Evolutionary conservation across 257 asterid species (phyloP), one percentile per base, ranked within the genome.

Genomic region (Avicennia marina): DNA sequence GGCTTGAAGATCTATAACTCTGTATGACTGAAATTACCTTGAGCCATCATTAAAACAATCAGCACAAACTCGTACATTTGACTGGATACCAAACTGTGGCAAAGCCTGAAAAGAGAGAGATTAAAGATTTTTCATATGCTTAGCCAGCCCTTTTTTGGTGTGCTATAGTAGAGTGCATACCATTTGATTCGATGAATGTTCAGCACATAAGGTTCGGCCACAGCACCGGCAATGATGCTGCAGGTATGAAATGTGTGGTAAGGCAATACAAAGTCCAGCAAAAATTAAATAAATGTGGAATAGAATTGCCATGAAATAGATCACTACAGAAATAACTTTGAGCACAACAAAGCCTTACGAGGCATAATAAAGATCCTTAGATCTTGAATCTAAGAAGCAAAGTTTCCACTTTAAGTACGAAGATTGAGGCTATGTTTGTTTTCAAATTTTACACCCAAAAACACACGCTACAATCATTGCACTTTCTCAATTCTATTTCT

Each of bases 211-310:
- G 15, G 98, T 88, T 56, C 95, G 81, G 67, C 98, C 98, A 63
- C 98, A 91, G 61, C 98, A 72, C 65, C 98, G 76, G 72, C 97
- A 91, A 50, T 88, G 98, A 78, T 91, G 98, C 96, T 91, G 84
- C 69, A 73, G 58, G 52, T 21, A n/a, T n/a, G n/a, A n/a, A n/a
- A n/a, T n/a, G n/a, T n/a, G n/a, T n/a, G n/a, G 29, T 34, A 17
- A 58, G 53, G 48, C 31, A 15, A 53, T 26, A 49, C 50, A 60
- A 41, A 65, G n/a, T n/a, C 50, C 18, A 22, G 10, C 36, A 47
- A 45, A 32, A 24, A 45, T 16, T 42, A 42, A 24, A 27, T 41
- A 19, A 22, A 45, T 24, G 51, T 40, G 34, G 51, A 45, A 21
- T 66, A 45, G n/a, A 45, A 55, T n/a, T 39, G 66, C 63, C 68